phyloP scores from a whole-genome alignment of 164 flowering plant species.

The Tinospora cordifolia region DNA sequence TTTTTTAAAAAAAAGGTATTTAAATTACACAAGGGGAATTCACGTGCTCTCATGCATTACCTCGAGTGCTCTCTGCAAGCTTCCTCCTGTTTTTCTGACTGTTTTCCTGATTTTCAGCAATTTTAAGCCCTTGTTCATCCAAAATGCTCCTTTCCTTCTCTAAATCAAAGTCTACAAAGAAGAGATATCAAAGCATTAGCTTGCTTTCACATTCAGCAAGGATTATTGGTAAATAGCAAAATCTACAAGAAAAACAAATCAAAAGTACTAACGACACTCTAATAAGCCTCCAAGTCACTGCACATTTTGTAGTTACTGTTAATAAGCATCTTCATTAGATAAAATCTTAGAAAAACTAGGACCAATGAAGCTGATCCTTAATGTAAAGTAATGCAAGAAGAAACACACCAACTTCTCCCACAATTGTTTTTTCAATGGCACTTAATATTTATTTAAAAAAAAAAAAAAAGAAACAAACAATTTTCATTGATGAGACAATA shows the following conservation, averaged over 20 bases:
- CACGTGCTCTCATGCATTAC: constrained; percentile 24
- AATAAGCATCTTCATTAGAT: neutral
- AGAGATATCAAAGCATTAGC: neutral
- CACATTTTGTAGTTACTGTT: no score
- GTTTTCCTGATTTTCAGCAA: constrained; percentile 97
- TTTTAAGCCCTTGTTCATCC: constrained; percentile 94
- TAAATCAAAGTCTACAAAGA: constrained; percentile 69
- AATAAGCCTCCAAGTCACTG: neutral
- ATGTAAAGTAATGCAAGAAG: no score
- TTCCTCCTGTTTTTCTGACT: constrained; percentile 94
- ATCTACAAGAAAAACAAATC: neutral
- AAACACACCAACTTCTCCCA: no score
- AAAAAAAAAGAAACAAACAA: no score
- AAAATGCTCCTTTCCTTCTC: constrained; percentile 81
- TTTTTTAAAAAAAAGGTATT: neutral
- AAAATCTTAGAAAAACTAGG: no score
- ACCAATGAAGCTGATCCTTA: no score
- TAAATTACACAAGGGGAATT: neutral
- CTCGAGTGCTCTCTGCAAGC: constrained; percentile 97
- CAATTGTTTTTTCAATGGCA: no score
- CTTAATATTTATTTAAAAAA: no score
- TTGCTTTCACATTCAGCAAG: neutral
- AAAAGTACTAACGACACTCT: neutral
- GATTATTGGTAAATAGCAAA: neutral
- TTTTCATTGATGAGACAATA: no score